Conservation (phyloP, 352 stramenopile species). For the Globisporangium nodosum region DNA sequence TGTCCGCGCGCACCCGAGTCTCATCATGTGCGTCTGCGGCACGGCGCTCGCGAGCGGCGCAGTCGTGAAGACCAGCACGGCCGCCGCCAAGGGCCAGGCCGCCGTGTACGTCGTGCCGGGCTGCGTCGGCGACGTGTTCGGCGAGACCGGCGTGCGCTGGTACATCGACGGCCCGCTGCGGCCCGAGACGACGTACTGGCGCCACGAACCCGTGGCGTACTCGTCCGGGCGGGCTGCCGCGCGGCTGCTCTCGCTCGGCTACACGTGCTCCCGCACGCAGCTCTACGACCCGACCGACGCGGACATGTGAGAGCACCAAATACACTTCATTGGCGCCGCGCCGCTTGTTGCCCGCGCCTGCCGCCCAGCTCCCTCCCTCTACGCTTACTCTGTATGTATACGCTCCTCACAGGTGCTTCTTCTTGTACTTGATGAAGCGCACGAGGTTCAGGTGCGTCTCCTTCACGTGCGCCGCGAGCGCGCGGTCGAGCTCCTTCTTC, state of each 20-base stretch:
- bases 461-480: constrained; percentile 77
- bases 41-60: constrained; percentile 53
- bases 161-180: constrained; percentile 65
- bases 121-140: constrained; percentile 81
- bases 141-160: constrained; percentile 73
- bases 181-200: constrained; percentile 60
- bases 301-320: not conserved
- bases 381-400: constrained; percentile 2
- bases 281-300: constrained; percentile 51
- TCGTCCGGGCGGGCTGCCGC: constrained; percentile 47
- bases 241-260: constrained; percentile 63
- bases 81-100: constrained; percentile 32
- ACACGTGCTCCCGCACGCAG: constrained; percentile 54
- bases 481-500: constrained; percentile 71
- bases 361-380: not conserved
- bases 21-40: constrained; percentile 72
- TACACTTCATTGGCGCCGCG: not conserved
- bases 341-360: not conserved
- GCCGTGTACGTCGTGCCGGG: constrained; percentile 51
- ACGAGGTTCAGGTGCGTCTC: constrained; percentile 83
- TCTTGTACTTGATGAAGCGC: constrained; percentile 92
- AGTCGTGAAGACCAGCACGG: constrained; percentile 35
- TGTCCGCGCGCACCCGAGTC: constrained; percentile 37
- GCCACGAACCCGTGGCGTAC: constrained; percentile 28
- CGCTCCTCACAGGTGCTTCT: constrained; percentile 70